phyloP scores from a whole-genome alignment of 352 stramenopile genomes.

The Phytophthora macrochlamydospora region DNA sequence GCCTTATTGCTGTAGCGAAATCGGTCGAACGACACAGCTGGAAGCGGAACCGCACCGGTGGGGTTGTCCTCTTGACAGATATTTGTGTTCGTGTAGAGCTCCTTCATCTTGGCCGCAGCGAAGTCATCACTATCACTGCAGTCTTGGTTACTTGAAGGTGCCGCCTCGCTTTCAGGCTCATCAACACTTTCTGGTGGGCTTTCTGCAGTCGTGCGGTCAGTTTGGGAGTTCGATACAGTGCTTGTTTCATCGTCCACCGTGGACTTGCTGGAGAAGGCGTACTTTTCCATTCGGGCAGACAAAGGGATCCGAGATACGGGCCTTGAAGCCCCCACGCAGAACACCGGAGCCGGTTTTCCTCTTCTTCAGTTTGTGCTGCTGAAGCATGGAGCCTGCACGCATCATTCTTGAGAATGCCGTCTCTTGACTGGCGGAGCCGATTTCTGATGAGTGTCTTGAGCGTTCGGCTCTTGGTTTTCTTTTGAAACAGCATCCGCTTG shows the following conservation, averaged over 20 bases:
- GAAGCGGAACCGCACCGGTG: background rate
- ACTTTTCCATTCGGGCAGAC: conserved; percentile 31
- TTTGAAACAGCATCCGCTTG: conserved; percentile 29
- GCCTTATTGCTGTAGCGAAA: conserved; percentile 28
- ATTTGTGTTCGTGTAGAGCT: background rate
- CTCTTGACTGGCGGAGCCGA: conserved; percentile 35
- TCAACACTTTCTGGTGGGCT: conserved; percentile 8
- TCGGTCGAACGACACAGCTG: conserved; percentile 34
- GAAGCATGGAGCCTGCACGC: conserved; percentile 59
- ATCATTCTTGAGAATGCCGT: conserved; percentile 89
- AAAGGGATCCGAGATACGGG: conserved; percentile 7
- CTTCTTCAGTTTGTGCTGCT: conserved; percentile 63
- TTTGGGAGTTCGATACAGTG: background rate
- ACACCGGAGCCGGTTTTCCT: conserved; percentile 23
- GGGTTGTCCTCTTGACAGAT: background rate
- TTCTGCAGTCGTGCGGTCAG: conserved; percentile 13
- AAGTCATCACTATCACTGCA: conserved; percentile 33
- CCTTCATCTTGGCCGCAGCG: conserved; percentile 1
- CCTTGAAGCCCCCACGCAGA: conserved; percentile 17
- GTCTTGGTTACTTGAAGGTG: conserved; percentile 8
- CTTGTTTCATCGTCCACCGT: conserved; percentile 4
- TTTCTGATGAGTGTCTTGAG: background rate
- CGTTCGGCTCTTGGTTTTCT: conserved; percentile 48
- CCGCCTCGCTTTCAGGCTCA: conserved; percentile 7
- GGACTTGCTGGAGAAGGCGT: conserved; percentile 17